These are phyloP conservation scores for Moniliella sp. DNA, from an alignment of 1,284 basidiomycete species.

Conservation along the genomic window DNA sequence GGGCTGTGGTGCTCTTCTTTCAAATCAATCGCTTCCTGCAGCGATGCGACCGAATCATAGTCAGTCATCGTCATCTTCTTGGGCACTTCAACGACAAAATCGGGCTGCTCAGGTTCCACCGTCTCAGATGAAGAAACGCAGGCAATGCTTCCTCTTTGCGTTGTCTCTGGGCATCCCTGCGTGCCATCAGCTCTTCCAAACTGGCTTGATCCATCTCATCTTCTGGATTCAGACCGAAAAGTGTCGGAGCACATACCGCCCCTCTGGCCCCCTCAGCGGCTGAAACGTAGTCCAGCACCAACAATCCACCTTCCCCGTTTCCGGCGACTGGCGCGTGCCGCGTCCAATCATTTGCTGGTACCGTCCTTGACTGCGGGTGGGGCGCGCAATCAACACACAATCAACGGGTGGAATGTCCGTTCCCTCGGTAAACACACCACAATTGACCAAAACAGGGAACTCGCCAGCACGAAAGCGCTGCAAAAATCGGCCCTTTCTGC, in stretches of 20 bases:
- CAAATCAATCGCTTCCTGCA: too few relatives aligned
- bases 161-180: neutral
- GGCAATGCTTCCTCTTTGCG: neutral
- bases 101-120: constrained; percentile 7
- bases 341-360: constrained; percentile 91
- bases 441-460: constrained; percentile 77
- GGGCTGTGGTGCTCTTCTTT: constrained; percentile 33
- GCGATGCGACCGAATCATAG: too few relatives aligned
- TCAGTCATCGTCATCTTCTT: constrained; percentile 1
- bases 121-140: neutral
- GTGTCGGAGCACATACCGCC: constrained; percentile 56
- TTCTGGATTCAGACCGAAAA: constrained; percentile 67
- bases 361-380: constrained; percentile 66
- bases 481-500: constrained; percentile 49
- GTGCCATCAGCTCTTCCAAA: constrained; percentile 35
- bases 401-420: constrained; percentile 44
- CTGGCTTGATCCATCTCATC: constrained; percentile 46
- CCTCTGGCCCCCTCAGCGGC: constrained; percentile 47
- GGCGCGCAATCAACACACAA: constrained; percentile 52
- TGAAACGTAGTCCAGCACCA: constrained; percentile 77
- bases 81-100: constrained; percentile 4
- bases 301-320: constrained; percentile 59
- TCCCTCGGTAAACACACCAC: constrained; percentile 48
- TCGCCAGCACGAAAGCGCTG: constrained; percentile 48
- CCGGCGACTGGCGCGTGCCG: constrained; percentile 63